These are phyloP conservation scores for Pleurotus citrinopileatus DNA, from an alignment of 768 basidiomycete species.

Conservation along the genomic window DNA sequence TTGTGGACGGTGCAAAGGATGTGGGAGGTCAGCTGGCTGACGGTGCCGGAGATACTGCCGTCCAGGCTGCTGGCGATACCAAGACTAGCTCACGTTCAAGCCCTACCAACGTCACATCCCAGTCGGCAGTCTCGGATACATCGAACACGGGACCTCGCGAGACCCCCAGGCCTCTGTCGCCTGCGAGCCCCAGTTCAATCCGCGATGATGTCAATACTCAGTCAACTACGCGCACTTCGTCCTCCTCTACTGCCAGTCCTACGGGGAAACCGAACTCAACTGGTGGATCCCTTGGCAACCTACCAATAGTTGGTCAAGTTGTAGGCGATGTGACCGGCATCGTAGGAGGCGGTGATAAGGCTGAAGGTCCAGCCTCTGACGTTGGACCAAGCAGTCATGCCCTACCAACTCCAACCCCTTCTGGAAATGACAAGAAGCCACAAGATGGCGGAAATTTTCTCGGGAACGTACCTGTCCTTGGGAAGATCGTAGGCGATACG, in stretches of 20 bases:
- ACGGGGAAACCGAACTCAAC: background rate
- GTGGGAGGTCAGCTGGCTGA: slow-evolving; percentile 12
- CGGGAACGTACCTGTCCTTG: background rate
- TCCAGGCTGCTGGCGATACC: slow-evolving; percentile 23
- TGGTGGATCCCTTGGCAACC: background rate
- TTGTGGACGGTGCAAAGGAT: slow-evolving; percentile 34
- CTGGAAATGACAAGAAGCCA: background rate
- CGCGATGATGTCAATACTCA: background rate
- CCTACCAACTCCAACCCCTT: background rate
- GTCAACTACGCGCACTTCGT: background rate
- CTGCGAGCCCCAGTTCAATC: background rate
- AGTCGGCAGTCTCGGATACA: background rate
- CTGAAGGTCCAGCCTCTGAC: too few species aligned
- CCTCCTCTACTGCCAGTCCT: background rate
- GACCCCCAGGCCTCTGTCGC: background rate
- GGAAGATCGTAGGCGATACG: background rate
- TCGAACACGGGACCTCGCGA: background rate
- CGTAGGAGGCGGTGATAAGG: background rate
- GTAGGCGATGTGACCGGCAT: background rate
- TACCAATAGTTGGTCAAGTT: background rate
- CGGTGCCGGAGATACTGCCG: slow-evolving; percentile 8
- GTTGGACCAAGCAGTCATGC: too few species aligned
- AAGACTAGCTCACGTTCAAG: slow-evolving; percentile 15
- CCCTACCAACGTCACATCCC: background rate
- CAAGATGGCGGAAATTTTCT: background rate